A percentile compares a stretch with the other conserved stretches of the same genome.
Conservation (phyloP, 257 asterid species). For the Fraxinus americana region DNA sequence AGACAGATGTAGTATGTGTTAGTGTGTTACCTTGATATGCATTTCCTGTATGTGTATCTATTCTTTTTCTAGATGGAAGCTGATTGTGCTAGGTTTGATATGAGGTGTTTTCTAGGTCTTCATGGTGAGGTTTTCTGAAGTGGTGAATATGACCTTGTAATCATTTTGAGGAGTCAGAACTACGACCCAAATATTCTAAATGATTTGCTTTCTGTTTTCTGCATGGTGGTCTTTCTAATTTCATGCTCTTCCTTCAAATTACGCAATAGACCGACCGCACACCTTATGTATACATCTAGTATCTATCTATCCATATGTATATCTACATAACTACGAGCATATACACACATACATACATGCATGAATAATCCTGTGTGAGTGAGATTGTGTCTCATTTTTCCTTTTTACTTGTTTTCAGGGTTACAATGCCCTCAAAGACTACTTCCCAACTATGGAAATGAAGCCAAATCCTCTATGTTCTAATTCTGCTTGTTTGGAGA, state of each 20-base stretch:
- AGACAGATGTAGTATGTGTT: background rate
- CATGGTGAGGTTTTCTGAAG: background rate
- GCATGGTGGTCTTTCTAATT: background rate
- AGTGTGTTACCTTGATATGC: background rate
- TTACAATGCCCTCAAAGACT: constrained; percentile 95
- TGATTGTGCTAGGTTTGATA: background rate
- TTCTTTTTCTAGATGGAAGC: background rate
- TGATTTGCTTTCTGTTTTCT: background rate
- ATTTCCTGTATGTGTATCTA: background rate
- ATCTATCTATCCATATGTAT: background rate
- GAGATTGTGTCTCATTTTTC: background rate
- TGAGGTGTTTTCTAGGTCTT: background rate
- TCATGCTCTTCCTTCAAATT: background rate
- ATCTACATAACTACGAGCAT: background rate
- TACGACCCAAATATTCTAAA: background rate
- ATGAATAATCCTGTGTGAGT: background rate
- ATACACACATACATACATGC: background rate
- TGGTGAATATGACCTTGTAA: background rate
- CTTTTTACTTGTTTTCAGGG: constrained; percentile 56
- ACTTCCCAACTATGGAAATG: constrained; percentile 95
- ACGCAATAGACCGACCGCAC: background rate
- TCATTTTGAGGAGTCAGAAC: background rate
- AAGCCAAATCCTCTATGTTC: constrained; percentile 97
- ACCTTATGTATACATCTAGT: background rate
- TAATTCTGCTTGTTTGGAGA: constrained; percentile 89